phyloP scores from a whole-genome alignment of 1,284 basidiomycete species.

The Leccinum brunneo-olivaceum region DNA sequence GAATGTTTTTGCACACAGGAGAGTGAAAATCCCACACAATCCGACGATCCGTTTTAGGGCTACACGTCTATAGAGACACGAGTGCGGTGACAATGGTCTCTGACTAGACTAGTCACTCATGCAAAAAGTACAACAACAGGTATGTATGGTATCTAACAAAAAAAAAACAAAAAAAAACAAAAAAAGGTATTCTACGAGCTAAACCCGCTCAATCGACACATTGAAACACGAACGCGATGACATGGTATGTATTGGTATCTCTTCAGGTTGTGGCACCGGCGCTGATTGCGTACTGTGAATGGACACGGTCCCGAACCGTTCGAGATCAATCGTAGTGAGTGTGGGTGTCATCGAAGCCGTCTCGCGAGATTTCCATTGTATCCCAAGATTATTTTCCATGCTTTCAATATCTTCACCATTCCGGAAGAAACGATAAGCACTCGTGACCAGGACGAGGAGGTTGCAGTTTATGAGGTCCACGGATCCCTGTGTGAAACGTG shows the following conservation, averaged over 20 bases:
- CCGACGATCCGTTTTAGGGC: too few species aligned
- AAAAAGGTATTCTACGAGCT: not conserved
- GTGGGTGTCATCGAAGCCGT: too few species aligned
- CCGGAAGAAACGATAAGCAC: constrained; percentile 7
- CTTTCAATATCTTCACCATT: constrained; percentile 7
- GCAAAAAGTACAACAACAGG: too few species aligned
- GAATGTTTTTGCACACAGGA: too few species aligned
- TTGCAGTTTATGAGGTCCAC: constrained; percentile 14
- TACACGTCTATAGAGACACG: too few species aligned
- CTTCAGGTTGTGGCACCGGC: not conserved
- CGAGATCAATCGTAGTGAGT: constrained; percentile 16
- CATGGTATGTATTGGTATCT: not conserved
- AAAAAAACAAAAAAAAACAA: not conserved
- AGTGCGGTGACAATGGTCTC: too few species aligned
- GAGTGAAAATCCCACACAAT: too few species aligned
- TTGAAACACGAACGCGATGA: constrained; percentile 3
- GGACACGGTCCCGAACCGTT: constrained; percentile 2
- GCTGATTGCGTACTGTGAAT: constrained; percentile 4
- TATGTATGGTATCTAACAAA: too few species aligned
- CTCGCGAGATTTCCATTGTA: too few species aligned
- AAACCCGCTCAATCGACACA: not conserved
- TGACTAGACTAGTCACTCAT: too few species aligned
- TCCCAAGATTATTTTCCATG: not conserved
- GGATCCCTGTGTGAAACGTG: constrained; percentile 11
- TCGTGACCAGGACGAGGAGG: constrained; percentile 14